phyloP scores from a whole-genome alignment of 306 rosid genomes.

The Astragalus membranaceus region DNA sequence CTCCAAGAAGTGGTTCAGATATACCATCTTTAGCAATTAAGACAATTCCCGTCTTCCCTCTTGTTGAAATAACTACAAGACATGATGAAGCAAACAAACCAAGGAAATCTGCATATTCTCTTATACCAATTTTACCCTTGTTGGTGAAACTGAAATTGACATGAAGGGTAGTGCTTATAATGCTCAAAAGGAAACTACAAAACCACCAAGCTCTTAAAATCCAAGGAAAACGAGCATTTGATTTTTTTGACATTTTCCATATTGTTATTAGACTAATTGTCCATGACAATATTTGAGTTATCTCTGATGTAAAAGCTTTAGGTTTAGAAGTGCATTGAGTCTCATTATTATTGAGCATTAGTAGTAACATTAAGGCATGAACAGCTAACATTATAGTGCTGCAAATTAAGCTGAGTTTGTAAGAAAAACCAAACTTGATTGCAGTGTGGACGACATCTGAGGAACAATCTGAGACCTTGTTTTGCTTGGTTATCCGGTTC shows the following conservation, averaged over 20 bases:
- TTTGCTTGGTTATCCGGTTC: conserved; percentile 19
- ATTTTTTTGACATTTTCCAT: conserved; percentile 22
- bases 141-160: conserved; percentile 24
- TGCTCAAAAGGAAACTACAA: conserved; percentile 47
- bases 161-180: conserved; percentile 33
- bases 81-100: conserved; percentile 49
- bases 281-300: conserved; percentile 47
- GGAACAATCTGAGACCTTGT: conserved; percentile 26
- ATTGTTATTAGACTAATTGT: conserved; percentile 33
- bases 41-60: conserved; percentile 56
- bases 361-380: conserved; percentile 35
- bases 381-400: conserved; percentile 35
- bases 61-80: conserved; percentile 48
- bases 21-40: conserved; percentile 24
- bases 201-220: conserved; percentile 81
- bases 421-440: conserved; percentile 33
- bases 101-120: conserved; percentile 51
- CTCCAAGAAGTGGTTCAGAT: conserved; percentile 60
- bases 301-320: conserved; percentile 48
- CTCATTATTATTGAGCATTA: conserved; percentile 42
- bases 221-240: conserved; percentile 54
- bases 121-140: conserved; percentile 23
- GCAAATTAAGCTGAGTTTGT: conserved; percentile 46
- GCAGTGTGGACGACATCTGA: conserved; percentile 22
- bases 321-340: conserved; percentile 39